phyloP scores from a whole-genome alignment of 805 yeast species.

The Ogataea pini region DNA sequence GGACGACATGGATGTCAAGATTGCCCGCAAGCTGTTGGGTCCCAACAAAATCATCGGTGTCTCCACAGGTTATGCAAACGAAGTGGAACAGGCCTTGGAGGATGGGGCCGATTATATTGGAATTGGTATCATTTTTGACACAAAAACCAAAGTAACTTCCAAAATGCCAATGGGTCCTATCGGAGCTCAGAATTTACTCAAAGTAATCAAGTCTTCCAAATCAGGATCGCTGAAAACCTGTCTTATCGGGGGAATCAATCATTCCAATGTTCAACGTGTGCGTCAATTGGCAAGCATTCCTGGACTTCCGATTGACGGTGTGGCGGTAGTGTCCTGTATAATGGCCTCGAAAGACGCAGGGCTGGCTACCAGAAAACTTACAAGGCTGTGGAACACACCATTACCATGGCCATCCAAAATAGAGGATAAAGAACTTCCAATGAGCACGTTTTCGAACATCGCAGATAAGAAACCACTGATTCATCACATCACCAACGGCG shows the following conservation, averaged over 20 bases:
- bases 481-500: slow-evolving; percentile 86
- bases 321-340: slow-evolving; percentile 84
- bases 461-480: slow-evolving; percentile 53
- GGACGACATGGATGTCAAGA: slow-evolving; percentile 70
- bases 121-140: slow-evolving; percentile 74
- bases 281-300: slow-evolving; percentile 49
- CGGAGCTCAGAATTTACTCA: slow-evolving; percentile 59
- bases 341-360: slow-evolving; percentile 64
- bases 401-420: slow-evolving; percentile 27
- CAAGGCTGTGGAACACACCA: slow-evolving; percentile 32
- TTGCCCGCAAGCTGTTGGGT: slow-evolving; percentile 67
- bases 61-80: slow-evolving; percentile 62
- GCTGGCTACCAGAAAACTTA: slow-evolving; percentile 46
- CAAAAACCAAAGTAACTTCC: slow-evolving; percentile 64
- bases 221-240: slow-evolving; percentile 54
- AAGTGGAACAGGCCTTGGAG: slow-evolving; percentile 50
- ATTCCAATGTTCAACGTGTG: slow-evolving; percentile 59
- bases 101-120: slow-evolving; percentile 76
- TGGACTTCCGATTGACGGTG: slow-evolving; percentile 65
- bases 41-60: slow-evolving; percentile 78
- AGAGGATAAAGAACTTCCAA: neutral
- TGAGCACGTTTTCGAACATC: slow-evolving; percentile 2
- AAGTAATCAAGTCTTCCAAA: slow-evolving; percentile 41
- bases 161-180: slow-evolving; percentile 65
- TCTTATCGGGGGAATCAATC: slow-evolving; percentile 79